Conservation (phyloP, 2,329 filamentous ascomycete species). For the Coniochaeta prunicola region DNA sequence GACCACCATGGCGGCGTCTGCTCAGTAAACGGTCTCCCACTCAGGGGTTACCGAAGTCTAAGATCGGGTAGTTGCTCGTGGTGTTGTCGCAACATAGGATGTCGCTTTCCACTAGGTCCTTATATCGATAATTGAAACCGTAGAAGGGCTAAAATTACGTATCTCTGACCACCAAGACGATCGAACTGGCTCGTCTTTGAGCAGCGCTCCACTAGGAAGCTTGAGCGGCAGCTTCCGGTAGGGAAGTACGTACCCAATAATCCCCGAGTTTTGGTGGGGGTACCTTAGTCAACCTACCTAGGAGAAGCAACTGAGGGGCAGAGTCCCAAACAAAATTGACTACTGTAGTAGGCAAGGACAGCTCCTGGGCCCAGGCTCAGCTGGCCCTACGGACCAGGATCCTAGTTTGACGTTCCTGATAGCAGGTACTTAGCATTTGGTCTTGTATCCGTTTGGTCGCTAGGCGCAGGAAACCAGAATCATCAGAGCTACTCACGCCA, state of each 20-base stretch:
- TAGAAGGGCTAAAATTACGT: not conserved
- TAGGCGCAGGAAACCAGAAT: not conserved
- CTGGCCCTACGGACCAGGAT: not conserved
- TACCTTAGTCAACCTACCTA: not conserved
- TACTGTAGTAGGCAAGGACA: too few species aligned
- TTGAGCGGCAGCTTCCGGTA: not conserved
- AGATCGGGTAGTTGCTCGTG: not conserved
- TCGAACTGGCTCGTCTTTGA: not conserved
- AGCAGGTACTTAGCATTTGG: not conserved
- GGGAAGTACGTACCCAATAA: not conserved
- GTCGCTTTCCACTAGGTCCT: not conserved
- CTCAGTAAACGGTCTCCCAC: not conserved
- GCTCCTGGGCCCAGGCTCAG: not conserved
- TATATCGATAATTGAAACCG: not conserved
- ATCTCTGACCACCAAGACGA: not conserved
- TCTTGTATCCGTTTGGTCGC: not conserved
- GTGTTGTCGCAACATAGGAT: not conserved
- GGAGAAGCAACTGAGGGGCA: not conserved
- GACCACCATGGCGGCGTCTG: constrained; percentile 63
- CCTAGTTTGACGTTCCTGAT: not conserved
- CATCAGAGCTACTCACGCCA: not conserved
- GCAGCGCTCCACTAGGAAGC: not conserved
- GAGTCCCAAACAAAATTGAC: not conserved
- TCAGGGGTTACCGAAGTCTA: not conserved
- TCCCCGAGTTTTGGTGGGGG: not conserved